Evolutionary conservation across 345 rosid genomes (phyloP), one percentile per base, ranked within the genome.

Genomic region (Laguncularia racemosa): DNA sequence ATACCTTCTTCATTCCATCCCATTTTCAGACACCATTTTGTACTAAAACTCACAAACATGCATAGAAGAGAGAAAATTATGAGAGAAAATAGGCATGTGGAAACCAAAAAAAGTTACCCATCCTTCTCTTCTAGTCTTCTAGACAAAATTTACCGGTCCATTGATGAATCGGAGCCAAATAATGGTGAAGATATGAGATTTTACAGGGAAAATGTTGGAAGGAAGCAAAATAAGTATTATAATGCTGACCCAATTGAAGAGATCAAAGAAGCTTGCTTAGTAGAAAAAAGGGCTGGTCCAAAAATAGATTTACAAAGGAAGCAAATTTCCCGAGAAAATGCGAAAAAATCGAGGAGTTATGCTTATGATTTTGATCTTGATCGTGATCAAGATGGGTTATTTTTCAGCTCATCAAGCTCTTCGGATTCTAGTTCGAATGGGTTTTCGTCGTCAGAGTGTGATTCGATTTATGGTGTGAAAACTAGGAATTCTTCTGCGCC

Each of bases 71-170:
- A 81, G 76, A 76, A 63, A 65, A 28, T 60, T 20, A 13, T 58
- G 20, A 62, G 71, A 33, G 79, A 64, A 14, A 72, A 59, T 7
- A 56, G 73, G 56, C 53, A 57, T 47, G 66, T 20, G 62, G 63
- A 50, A 1, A 66, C 56, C 50, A 63, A 49, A 46, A 62, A 65
- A 20, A 77, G 9, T 9, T 33, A 61, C 84, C 96, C 95, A 44
- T 86, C 99, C 61, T 92, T 89, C 73, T 92, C 99, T 28, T 89
- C 99, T 6, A 66, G 75, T 54, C 89, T 92, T 17, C 97, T 92
- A 47, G 99, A 92, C 61, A 77, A 89, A 77, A 92, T 92, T 69
- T 92, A 85, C 81, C 85, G 91, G 48, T 86, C 97, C 28, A 80
- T 85, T 47, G 93, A 78, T 21, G 91, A 78, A 2, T 67, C 78